Percentiles rank a stretch among this genome's conserved stretches.
These are phyloP conservation scores for Talaromyces albobiverticillius DNA, from an alignment of 2,329 filamentous ascomycete species.

Conservation along the genomic window DNA sequence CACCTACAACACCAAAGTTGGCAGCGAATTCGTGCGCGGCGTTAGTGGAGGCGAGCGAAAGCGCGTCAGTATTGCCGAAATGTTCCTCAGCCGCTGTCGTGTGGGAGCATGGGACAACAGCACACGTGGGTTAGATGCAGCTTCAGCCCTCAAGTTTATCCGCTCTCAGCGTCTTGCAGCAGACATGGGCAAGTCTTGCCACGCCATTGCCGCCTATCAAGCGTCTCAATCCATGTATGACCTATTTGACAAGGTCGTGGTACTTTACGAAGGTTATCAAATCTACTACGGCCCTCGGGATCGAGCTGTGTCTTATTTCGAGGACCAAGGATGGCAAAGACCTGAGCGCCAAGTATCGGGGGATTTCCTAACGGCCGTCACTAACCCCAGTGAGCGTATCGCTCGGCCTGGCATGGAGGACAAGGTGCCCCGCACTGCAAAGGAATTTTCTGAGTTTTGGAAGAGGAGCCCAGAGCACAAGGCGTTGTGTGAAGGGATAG, in stretches of 20 bases:
- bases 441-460: conserved; percentile 63
- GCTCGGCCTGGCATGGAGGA: conserved; percentile 58
- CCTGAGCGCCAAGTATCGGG: conserved; percentile 61
- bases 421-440: conserved; percentile 62
- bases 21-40: conserved; percentile 57
- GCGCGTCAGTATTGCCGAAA: conserved; percentile 60
- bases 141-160: conserved; percentile 57
- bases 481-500: conserved; percentile 38
- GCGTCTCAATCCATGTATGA: conserved; percentile 49
- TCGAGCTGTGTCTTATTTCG: conserved; percentile 60
- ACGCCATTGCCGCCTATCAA: conserved; percentile 56
- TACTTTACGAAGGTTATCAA: conserved; percentile 67
- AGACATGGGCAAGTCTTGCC: conserved; percentile 48
- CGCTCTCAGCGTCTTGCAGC: conserved; percentile 50
- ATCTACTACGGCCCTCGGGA: conserved; percentile 66
- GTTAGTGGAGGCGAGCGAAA: conserved; percentile 62
- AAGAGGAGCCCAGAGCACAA: conserved; percentile 49
- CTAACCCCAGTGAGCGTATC: conserved; percentile 57
- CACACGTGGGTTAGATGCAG: conserved; percentile 50
- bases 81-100: conserved; percentile 45
- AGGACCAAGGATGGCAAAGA: conserved; percentile 62
- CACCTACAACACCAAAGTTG: conserved; percentile 48
- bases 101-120: conserved; percentile 48
- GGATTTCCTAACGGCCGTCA: conserved; percentile 65
- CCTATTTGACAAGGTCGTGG: conserved; percentile 57